Percentiles rank a stretch among this genome's conserved stretches.
Evolutionary conservation across 1,284 basidiomycete species (phyloP).

Genomic region (Malassezia furfur): DNA sequence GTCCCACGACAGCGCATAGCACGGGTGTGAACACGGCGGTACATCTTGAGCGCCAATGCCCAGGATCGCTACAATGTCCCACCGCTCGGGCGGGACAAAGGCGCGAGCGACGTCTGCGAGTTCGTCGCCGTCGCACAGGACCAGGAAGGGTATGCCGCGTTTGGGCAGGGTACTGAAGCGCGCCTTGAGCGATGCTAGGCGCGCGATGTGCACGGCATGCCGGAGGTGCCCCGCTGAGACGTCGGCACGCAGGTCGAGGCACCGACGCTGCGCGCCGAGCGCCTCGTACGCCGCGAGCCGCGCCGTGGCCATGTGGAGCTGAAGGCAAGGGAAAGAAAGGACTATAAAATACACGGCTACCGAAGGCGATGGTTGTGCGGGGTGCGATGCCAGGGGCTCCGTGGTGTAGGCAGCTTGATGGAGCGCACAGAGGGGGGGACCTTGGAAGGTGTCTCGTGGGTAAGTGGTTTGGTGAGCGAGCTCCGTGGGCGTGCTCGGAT

Average conservation of each 20-base stretch:
- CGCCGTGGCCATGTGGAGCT: neutral
- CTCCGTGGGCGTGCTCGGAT: conserved; percentile 4
- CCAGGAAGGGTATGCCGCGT: conserved; percentile 9
- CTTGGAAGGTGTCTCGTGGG: conserved; percentile 13
- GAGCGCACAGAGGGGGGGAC: conserved; percentile 5
- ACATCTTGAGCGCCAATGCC: neutral
- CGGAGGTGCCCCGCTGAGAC: conserved; percentile 8
- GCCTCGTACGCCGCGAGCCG: neutral
- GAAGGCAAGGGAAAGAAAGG: neutral
- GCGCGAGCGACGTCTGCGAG: neutral
- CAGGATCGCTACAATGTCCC: conserved; percentile 7
- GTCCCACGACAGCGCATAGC: neutral
- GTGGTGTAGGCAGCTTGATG: conserved; percentile 3
- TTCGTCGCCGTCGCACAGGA: conserved; percentile 6
- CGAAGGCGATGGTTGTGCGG: conserved; percentile 4
- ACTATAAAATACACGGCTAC: conserved; percentile 4
- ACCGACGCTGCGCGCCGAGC: neutral
- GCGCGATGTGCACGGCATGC: conserved; percentile 5
- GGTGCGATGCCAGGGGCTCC: neutral
- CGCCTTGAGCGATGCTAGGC: conserved; percentile 2
- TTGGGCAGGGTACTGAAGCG: conserved; percentile 16
- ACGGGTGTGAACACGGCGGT: neutral
- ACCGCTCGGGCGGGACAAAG: conserved; percentile 14
- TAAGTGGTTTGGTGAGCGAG: conserved; percentile 1
- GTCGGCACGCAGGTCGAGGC: conserved; percentile 13